A percentile compares a stretch with the other conserved stretches of the same genome.
These are phyloP conservation scores for Phialocephala subalpina DNA, from an alignment of 2,329 filamentous ascomycete genomes.

Conservation along the genomic window DNA sequence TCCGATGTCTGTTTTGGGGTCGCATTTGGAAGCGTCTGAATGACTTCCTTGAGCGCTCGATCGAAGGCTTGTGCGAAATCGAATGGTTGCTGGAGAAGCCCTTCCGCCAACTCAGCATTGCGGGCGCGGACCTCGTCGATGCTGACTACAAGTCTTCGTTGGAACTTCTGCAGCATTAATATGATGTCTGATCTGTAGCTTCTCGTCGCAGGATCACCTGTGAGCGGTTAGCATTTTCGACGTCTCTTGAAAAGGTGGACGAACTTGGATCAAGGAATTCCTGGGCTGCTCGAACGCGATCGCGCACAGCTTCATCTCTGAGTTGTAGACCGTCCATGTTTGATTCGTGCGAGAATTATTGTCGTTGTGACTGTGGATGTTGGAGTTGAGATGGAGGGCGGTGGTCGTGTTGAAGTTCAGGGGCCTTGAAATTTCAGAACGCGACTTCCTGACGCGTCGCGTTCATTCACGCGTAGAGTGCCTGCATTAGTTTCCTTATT, in stretches of 20 bases:
- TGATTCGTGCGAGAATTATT: background rate
- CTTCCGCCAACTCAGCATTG: constrained; percentile 80
- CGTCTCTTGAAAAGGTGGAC: constrained; percentile 43
- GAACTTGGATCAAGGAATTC: constrained; percentile 95
- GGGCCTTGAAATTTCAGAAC: too few relatives aligned
- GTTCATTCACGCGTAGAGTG: too few relatives aligned
- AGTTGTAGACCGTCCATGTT: constrained; percentile 75
- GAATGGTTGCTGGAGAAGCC: constrained; percentile 85
- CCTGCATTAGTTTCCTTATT: too few relatives aligned
- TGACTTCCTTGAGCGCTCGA: constrained; percentile 85
- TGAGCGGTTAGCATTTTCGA: constrained; percentile 39
- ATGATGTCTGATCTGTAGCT: constrained; percentile 94
- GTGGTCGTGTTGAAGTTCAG: too few relatives aligned
- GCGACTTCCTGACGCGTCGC: too few relatives aligned
- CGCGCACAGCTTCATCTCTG: constrained; percentile 82
- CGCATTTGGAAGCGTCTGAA: constrained; percentile 79
- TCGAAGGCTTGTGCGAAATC: constrained; percentile 91
- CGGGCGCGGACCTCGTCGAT: constrained; percentile 93
- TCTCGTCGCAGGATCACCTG: constrained; percentile 43
- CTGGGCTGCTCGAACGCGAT: constrained; percentile 85
- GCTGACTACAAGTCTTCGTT: constrained; percentile 73
- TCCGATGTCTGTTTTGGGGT: constrained; percentile 78
- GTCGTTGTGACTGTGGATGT: background rate
- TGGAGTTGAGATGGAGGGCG: too few relatives aligned
- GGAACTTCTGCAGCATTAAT: constrained; percentile 73